Evolutionary conservation across 208 protist genomes (phyloP).

Genomic region (Wallacemonas sp.): DNA sequence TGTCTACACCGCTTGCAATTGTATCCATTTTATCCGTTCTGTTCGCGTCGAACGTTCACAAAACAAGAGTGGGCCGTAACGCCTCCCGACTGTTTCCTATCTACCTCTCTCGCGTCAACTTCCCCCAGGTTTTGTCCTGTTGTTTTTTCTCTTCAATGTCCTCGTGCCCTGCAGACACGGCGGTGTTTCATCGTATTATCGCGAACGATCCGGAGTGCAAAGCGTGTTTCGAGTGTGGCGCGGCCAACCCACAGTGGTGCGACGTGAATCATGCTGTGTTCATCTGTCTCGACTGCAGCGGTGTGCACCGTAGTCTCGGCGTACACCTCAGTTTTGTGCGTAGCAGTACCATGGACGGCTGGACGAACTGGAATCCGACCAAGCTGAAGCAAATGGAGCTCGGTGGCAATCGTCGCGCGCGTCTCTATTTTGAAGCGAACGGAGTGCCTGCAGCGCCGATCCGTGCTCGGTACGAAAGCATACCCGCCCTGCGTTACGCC

Average conservation of each 20-base stretch:
- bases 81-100: not conserved
- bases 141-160: slow-evolving; percentile 26
- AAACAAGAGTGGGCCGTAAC: no score
- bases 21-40: no score
- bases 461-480: slow-evolving; percentile 69
- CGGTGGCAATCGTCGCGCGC: slow-evolving; percentile 88
- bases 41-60: no score
- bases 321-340: slow-evolving; percentile 94
- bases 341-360: slow-evolving; percentile 93
- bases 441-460: slow-evolving; percentile 63
- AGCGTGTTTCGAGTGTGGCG: slow-evolving; percentile 86
- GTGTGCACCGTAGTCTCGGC: slow-evolving; percentile 91
- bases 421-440: slow-evolving; percentile 84
- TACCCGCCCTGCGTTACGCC: slow-evolving; percentile 80
- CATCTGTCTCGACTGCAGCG: slow-evolving; percentile 91
- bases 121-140: not conserved
- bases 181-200: slow-evolving; percentile 66
- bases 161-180: slow-evolving; percentile 44
- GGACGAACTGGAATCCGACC: slow-evolving; percentile 87
- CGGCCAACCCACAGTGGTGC: slow-evolving; percentile 91
- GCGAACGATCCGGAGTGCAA: slow-evolving; percentile 80
- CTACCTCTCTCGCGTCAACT: not conserved
- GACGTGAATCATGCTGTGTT: slow-evolving; percentile 89
- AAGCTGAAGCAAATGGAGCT: slow-evolving; percentile 90
- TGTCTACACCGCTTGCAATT: no score